A percentile compares a stretch with the other conserved stretches of the same genome.
Conservation (phyloP, 2,329 filamentous ascomycete species). For the Xylariaceae sp. region DNA sequence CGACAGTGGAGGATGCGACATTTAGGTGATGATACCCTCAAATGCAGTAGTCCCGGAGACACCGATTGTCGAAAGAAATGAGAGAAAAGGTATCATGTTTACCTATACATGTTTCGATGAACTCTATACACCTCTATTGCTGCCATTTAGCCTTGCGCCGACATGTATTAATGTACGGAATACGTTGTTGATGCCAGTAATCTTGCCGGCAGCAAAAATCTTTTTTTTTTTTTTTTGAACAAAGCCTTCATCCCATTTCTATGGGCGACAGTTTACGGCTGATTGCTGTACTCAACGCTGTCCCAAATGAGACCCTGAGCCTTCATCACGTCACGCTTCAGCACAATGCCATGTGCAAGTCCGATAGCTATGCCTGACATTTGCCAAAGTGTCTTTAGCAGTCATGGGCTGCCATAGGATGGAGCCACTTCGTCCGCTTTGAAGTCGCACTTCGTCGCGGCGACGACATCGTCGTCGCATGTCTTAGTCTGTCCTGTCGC, state of each 20-base stretch:
- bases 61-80: too few species aligned
- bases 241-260: slow-evolving; percentile 41
- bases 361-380: slow-evolving; percentile 41
- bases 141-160: too few species aligned
- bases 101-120: too few species aligned
- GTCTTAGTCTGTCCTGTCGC: slow-evolving; percentile 41
- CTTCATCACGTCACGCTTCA: slow-evolving; percentile 39
- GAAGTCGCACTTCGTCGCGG: slow-evolving; percentile 43
- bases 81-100: too few species aligned
- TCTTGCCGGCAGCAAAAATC: slow-evolving; percentile 2
- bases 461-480: slow-evolving; percentile 42
- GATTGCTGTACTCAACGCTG: slow-evolving; percentile 40
- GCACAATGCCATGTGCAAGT: slow-evolving; percentile 38
- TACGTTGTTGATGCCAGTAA: slow-evolving; percentile 1
- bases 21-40: too few species aligned
- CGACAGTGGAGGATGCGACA: too few species aligned
- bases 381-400: slow-evolving; percentile 35
- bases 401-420: slow-evolving; percentile 43
- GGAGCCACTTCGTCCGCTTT: slow-evolving; percentile 41
- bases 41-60: too few species aligned
- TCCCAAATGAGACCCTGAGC: slow-evolving; percentile 40
- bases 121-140: too few species aligned
- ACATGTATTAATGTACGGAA: not conserved
- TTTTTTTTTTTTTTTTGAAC: slow-evolving; percentile 30
- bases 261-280: slow-evolving; percentile 36